Conservation (phyloP, 208 protist species). For the Phytomonas francai region DNA sequence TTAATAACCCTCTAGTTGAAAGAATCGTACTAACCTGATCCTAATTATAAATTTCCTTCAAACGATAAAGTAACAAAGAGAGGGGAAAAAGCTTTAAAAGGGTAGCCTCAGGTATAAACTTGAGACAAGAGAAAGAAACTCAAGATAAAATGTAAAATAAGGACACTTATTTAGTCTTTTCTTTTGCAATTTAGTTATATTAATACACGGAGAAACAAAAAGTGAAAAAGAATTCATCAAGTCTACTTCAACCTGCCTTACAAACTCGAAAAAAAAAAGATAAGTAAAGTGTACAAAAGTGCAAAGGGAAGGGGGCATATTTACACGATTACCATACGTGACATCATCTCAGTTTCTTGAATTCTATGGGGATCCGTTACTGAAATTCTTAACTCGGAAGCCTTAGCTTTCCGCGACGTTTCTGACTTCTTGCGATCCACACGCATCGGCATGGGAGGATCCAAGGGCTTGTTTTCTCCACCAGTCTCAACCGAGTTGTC, state of each 20-base stretch:
- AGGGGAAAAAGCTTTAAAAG: background rate
- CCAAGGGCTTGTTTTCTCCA: background rate
- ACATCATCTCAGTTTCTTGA: background rate
- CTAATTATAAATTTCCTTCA: background rate
- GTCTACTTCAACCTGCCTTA: background rate
- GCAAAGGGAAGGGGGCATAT: background rate
- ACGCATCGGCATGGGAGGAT: background rate
- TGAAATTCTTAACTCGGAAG: background rate
- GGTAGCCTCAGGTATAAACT: background rate
- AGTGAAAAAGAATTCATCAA: background rate
- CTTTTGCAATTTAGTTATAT: conserved; percentile 5
- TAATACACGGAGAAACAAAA: conserved; percentile 3
- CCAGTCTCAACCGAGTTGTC: background rate
- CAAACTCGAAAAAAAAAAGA: background rate
- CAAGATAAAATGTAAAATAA: background rate
- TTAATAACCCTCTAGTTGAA: background rate
- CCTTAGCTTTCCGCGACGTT: background rate
- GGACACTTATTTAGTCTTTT: background rate
- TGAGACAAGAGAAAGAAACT: background rate
- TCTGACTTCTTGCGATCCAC: background rate
- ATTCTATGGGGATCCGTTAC: background rate
- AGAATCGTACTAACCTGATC: background rate
- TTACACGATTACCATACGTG: background rate
- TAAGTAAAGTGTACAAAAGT: background rate
- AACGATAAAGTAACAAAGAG: background rate